Conservation (phyloP, 2,329 filamentous ascomycete genomes). For the Peltaster fructicola region DNA sequence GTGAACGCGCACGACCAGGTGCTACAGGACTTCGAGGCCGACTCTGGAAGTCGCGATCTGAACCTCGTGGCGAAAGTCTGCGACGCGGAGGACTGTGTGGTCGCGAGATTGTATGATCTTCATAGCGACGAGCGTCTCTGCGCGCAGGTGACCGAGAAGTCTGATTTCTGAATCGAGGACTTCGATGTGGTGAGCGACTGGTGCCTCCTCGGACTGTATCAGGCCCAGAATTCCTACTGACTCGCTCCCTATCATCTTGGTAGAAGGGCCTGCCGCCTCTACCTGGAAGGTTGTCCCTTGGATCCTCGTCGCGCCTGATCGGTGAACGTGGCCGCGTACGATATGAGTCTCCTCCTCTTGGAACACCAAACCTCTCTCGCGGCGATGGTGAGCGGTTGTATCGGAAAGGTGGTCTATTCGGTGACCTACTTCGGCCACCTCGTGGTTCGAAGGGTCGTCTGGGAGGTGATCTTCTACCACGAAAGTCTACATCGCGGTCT, state of each 20-base stretch:
- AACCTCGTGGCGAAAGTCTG: conserved; percentile 23
- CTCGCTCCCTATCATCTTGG: conserved; percentile 15
- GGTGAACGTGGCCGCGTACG: conserved; percentile 16
- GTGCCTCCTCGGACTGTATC: no score
- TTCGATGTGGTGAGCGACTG: no score
- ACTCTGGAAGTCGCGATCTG: no score
- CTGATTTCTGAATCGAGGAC: no score
- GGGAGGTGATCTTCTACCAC: conserved; percentile 36
- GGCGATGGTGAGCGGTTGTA: conserved; percentile 17
- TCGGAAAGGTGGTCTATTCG: conserved; percentile 10
- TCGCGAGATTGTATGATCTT: conserved; percentile 27
- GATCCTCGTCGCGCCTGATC: conserved; percentile 17
- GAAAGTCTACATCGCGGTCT: no score
- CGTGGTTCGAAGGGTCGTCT: conserved; percentile 21
- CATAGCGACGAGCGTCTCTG: no score
- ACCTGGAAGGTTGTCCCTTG: conserved; percentile 19
- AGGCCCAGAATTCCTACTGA: no score
- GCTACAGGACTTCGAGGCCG: no score
- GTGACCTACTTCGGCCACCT: conserved; percentile 5
- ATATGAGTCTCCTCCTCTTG: conserved; percentile 18
- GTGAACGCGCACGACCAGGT: no score
- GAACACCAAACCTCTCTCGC: conserved; percentile 11
- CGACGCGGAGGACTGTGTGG: conserved; percentile 20
- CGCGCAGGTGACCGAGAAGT: no score
- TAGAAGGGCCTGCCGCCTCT: conserved; percentile 14